phyloP scores from a whole-genome alignment of 768 basidiomycete genomes.

The Pleurotus ostreatus region DNA sequence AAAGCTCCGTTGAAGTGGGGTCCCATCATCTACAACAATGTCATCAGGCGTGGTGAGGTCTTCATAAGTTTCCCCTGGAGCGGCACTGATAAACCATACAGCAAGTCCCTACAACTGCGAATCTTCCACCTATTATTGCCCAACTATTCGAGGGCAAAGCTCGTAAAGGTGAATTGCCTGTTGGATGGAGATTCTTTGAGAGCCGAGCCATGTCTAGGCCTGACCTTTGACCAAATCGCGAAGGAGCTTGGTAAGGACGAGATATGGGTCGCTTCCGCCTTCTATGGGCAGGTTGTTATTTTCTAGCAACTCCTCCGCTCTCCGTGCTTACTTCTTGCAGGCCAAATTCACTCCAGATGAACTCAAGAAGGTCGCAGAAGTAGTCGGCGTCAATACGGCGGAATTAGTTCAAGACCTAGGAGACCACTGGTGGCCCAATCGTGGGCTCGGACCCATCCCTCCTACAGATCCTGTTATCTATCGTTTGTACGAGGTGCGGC shows the following conservation, averaged over 20 bases:
- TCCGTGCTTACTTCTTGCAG: constrained; percentile 27
- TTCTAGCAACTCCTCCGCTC: neutral
- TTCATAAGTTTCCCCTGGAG: neutral
- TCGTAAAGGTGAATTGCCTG: constrained; percentile 41
- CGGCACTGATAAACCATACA: neutral
- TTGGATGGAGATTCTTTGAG: neutral
- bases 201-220: constrained; percentile 30
- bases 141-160: constrained; percentile 65
- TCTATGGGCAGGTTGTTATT: constrained; percentile 68
- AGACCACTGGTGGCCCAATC: constrained; percentile 70
- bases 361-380: constrained; percentile 42
- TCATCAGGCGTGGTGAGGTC: neutral
- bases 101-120: constrained; percentile 15
- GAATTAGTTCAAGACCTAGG: constrained; percentile 46
- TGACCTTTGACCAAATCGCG: constrained; percentile 69
- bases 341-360: constrained; percentile 68
- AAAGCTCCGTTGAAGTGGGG: neutral
- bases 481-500: constrained; percentile 69
- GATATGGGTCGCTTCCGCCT: constrained; percentile 78
- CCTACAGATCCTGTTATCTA: constrained; percentile 81
- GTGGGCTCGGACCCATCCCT: constrained; percentile 64
- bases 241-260: constrained; percentile 67
- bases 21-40: neutral
- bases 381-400: constrained; percentile 43
- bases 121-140: constrained; percentile 47